These are phyloP conservation scores for Pseudocercospora cruenta DNA, from an alignment of 2,329 filamentous ascomycete genomes.

Conservation along the genomic window DNA sequence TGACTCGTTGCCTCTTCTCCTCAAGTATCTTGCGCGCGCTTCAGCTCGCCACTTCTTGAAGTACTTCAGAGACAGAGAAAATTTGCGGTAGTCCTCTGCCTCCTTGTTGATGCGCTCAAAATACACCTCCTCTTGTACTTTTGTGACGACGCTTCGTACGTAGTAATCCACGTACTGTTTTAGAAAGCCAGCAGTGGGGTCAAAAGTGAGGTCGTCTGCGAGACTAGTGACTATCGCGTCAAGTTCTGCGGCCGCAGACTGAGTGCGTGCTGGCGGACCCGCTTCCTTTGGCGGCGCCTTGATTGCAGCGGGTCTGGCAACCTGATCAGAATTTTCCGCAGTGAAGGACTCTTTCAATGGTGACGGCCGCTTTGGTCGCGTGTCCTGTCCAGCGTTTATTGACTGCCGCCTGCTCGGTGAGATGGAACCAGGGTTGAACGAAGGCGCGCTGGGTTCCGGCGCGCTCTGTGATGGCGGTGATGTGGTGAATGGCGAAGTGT, in stretches of 20 bases:
- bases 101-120: conserved; percentile 34
- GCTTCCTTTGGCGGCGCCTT: conserved; percentile 7
- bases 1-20: conserved; percentile 8
- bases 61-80: conserved; percentile 42
- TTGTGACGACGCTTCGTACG: conserved; percentile 38
- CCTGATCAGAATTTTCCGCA: conserved; percentile 13
- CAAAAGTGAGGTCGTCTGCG: conserved; percentile 44
- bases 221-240: conserved; percentile 37
- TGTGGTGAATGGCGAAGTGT: conserved; percentile 7
- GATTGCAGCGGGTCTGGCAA: conserved; percentile 3
- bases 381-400: conserved; percentile 19
- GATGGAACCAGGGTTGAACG: conserved; percentile 18
- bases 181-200: conserved; percentile 46
- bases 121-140: conserved; percentile 39
- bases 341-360: conserved; percentile 39
- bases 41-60: conserved; percentile 42
- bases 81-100: conserved; percentile 38
- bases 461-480: conserved; percentile 17
- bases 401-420: conserved; percentile 25
- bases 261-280: conserved; percentile 16
- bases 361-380: conserved; percentile 39
- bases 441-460: conserved; percentile 10
- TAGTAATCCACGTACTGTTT: conserved; percentile 50
- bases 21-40: conserved; percentile 10
- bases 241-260: conserved; percentile 30